Percentiles rank a stretch among this genome's conserved stretches.
phyloP scores from a whole-genome alignment of 768 basidiomycete genomes.

The Pleurotus djamor region DNA sequence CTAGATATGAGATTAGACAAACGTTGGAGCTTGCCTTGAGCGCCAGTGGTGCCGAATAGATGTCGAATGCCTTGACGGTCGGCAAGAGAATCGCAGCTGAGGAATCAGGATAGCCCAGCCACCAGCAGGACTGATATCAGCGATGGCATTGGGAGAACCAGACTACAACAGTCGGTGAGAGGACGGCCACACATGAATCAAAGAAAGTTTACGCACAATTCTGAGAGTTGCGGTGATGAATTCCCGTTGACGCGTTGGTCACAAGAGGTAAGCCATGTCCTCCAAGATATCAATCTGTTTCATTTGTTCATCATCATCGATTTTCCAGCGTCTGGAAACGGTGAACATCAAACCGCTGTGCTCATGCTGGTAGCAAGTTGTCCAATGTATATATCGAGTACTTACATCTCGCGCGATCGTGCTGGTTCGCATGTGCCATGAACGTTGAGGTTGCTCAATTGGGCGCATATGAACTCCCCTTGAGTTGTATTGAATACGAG shows the following conservation, averaged over 20 bases:
- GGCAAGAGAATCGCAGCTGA: conserved; percentile 20
- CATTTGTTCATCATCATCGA: background rate
- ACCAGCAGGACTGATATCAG: conserved; percentile 16
- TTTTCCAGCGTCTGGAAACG: conserved; percentile 65
- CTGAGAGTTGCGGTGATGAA: background rate
- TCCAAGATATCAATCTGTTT: background rate
- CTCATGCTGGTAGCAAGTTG: conserved; percentile 63
- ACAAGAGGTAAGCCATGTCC: conserved; percentile 34
- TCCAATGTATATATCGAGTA: no score
- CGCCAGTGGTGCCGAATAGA: conserved; percentile 17
- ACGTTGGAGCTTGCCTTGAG: conserved; percentile 32
- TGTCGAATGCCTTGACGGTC: conserved; percentile 14
- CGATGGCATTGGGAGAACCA: background rate
- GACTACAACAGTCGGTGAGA: background rate
- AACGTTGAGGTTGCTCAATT: no score
- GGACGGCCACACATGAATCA: background rate
- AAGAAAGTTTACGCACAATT: conserved; percentile 2
- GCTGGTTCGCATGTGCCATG: no score
- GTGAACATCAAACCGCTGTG: conserved; percentile 68
- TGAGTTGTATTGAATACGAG: no score
- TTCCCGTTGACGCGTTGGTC: conserved; percentile 1
- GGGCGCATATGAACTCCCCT: no score
- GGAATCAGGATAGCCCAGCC: conserved; percentile 32
- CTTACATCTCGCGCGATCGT: no score
- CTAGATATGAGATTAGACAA: conserved; percentile 28